Conservation (phyloP, 768 basidiomycete genomes). For the Termitomyces sp. region DNA sequence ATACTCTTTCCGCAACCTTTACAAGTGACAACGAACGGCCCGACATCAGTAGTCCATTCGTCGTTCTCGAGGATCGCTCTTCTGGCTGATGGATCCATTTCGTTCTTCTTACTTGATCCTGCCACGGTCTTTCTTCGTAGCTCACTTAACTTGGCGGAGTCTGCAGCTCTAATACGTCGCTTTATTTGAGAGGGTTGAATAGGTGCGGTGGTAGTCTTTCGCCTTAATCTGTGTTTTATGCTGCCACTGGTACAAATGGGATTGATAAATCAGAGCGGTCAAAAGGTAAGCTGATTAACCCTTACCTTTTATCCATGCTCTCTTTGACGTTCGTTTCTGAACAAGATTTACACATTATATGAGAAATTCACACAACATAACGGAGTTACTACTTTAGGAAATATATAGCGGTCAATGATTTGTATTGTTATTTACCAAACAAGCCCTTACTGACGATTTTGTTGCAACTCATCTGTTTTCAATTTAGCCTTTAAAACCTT, state of each 20-base stretch:
- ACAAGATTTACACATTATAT: too few species aligned
- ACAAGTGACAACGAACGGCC: background rate
- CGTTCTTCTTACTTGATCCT: slow-evolving; percentile 1
- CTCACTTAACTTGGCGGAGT: background rate
- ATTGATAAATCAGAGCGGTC: too few species aligned
- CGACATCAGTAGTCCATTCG: background rate
- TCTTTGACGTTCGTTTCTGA: background rate
- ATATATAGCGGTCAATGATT: too few species aligned
- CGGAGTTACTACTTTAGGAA: too few species aligned
- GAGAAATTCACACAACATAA: too few species aligned
- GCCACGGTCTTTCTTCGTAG: too few species aligned
- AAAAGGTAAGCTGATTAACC: too few species aligned
- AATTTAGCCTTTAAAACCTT: too few species aligned
- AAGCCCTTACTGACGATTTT: too few species aligned
- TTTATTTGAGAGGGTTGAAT: background rate
- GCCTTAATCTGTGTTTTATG: background rate
- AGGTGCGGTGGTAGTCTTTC: background rate
- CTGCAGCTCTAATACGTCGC: background rate
- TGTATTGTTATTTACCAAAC: too few species aligned
- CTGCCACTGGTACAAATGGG: too few species aligned
- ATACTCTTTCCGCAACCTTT: background rate
- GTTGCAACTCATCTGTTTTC: too few species aligned
- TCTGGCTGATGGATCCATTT: background rate
- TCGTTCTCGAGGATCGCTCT: background rate
- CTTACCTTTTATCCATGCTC: background rate